Evolutionary conservation across 169 alveolate genomes (phyloP).

Genomic region (Plasmodium relictum): DNA sequence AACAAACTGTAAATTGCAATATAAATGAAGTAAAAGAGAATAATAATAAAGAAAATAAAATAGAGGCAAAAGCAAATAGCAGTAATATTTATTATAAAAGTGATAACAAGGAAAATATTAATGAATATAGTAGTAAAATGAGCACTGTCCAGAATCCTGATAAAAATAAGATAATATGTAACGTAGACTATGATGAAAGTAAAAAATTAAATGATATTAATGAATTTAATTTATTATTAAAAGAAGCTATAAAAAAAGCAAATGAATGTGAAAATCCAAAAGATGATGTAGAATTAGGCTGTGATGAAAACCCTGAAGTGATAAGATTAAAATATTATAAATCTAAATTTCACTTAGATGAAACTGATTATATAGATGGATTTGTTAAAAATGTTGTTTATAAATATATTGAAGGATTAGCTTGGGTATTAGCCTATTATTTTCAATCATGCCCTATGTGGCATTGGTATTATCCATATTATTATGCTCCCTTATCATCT

Average conservation of each 20-base stretch:
- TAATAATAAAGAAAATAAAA: neutral
- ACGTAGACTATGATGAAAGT: slow-evolving; percentile 1
- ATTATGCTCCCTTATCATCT: slow-evolving; percentile 98
- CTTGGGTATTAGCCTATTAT: slow-evolving; percentile 95
- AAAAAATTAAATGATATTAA: slow-evolving; percentile 32
- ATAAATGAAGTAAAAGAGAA: neutral
- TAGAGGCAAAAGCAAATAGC: neutral
- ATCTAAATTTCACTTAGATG: slow-evolving; percentile 71
- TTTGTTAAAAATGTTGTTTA: slow-evolving; percentile 78
- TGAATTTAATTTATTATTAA: slow-evolving; percentile 60
- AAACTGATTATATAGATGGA: slow-evolving; percentile 40
- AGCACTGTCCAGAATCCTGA: neutral
- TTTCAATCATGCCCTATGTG: slow-evolving; percentile 97
- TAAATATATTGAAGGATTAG: slow-evolving; percentile 96
- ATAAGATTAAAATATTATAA: slow-evolving; percentile 58
- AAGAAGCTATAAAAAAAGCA: slow-evolving; percentile 74
- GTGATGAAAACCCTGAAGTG: slow-evolving; percentile 64
- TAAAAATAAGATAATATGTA: neutral
- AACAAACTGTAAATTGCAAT: neutral
- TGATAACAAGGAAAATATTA: neutral
- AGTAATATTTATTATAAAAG: neutral
- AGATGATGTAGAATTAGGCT: slow-evolving; percentile 73
- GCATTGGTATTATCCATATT: slow-evolving; percentile 99
- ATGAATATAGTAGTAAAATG: neutral
- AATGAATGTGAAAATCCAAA: slow-evolving; percentile 65